Evolutionary conservation across 1,284 basidiomycete species (phyloP), one percentile per base, ranked within the genome.

Genomic region (Ceratobasidium sp.): DNA sequence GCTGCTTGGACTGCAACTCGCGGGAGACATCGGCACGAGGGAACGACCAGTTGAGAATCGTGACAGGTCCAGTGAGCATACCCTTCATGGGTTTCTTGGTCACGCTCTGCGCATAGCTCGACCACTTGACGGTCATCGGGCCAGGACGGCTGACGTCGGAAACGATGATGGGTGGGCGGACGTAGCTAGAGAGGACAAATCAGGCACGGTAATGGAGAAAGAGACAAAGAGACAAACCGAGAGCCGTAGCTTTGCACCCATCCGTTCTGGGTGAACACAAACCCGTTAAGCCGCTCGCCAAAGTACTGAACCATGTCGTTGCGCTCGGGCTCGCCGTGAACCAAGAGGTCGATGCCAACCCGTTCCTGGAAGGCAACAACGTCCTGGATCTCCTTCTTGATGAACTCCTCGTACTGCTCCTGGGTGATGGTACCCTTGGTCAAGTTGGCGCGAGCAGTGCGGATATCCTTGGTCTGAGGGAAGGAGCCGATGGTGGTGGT

Each of bases 261-360:
- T 75, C 90, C 98, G 80, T 98, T 96, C 86, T 98, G 95, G 76
- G 96, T 98, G 85, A 98, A 98, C 84, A 94, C 95, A 83, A 99
- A 98, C 79, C 98, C 98, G 77, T 90, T 87, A 79, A 99, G 88
- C 81, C 92, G 94, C 86, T 99, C 98, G 81, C 98, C 98, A 80
- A 99, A 99, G 92, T 99, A 99, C 86, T 98, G 95, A 76, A 98
- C 95, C 96, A 98, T 98, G 88, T 98, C 96, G 84, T 98, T 98
- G 81, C 96, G 92, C 87, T 98, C 96, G 74, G 98, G 94, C 86
- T 99, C 98, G 81, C 98, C 98, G 86, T 99, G 98, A 79, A 99
- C 98, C 80, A 99, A 89, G 77, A 99, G 90, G 85, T 99, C 98
- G 79, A 99, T 91, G 80, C 93, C 96, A 79, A 96, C 89, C 82